Percentiles rank a stretch among this genome's conserved stretches.
phyloP scores from a whole-genome alignment of 768 basidiomycete species.

The Suillus fuscotomentosus region DNA sequence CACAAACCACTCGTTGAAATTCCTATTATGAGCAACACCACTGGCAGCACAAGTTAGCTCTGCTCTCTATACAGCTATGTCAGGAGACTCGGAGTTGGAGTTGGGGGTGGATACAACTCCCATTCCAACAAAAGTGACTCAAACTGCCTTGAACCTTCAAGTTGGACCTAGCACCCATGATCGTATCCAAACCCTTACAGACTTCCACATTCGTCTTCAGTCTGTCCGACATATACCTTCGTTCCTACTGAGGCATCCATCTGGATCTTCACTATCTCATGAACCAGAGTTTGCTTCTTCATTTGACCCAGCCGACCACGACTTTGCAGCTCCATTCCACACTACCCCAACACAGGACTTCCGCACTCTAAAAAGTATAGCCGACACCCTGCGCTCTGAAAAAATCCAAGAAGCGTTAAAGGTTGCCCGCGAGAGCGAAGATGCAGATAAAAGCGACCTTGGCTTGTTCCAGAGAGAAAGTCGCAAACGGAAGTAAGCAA shows the following conservation, averaged over 20 bases:
- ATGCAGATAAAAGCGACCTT: constrained; percentile 49
- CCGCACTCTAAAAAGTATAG: constrained; percentile 45
- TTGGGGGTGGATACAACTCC: constrained; percentile 7
- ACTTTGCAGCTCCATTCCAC: constrained; percentile 28
- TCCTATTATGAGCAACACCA: neutral
- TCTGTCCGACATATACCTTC: constrained; percentile 46
- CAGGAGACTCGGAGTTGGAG: constrained; percentile 5
- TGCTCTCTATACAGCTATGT: neutral
- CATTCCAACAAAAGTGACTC: neutral
- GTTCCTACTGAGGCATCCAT: constrained; percentile 40
- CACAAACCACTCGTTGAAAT: neutral
- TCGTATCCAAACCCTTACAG: constrained; percentile 46
- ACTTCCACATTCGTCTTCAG: constrained; percentile 44
- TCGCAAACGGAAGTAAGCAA: constrained; percentile 56
- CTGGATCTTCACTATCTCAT: constrained; percentile 20
- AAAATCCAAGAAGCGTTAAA: constrained; percentile 58
- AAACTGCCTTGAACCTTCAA: constrained; percentile 4
- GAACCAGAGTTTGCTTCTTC: constrained; percentile 25
- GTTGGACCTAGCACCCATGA: constrained; percentile 32
- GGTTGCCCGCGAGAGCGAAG: constrained; percentile 54
- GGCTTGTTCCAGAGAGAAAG: constrained; percentile 45
- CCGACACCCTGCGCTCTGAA: constrained; percentile 47
- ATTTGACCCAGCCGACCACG: constrained; percentile 27
- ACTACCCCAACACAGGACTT: constrained; percentile 39
- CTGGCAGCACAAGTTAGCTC: neutral